phyloP scores from a whole-genome alignment of 75 land plant species.

The Cupressus sempervirens region DNA sequence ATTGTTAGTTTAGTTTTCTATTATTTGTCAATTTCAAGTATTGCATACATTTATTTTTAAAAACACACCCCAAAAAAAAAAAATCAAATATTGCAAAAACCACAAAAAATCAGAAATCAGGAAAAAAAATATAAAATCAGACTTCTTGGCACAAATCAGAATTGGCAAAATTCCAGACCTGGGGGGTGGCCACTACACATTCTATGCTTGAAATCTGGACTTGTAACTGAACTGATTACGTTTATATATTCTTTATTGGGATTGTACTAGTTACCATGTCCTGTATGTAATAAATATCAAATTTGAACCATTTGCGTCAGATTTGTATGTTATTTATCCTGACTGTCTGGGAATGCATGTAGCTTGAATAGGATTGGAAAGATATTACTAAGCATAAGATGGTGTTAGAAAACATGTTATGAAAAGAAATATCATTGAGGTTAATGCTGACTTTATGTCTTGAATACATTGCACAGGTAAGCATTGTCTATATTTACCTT shows the following conservation, averaged over 20 bases:
- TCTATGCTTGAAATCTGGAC: not conserved
- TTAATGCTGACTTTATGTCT: not conserved
- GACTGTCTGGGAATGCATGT: not conserved
- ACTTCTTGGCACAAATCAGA: no score
- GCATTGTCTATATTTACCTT: constrained; percentile 27
- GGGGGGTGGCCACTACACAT: no score
- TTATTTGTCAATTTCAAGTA: no score
- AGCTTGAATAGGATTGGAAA: not conserved
- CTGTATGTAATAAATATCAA: not conserved
- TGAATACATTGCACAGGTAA: not conserved
- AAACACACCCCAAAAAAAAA: no score
- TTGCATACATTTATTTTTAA: no score
- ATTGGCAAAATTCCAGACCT: no score
- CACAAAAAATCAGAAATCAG: no score
- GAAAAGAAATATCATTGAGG: not conserved
- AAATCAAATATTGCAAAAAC: no score
- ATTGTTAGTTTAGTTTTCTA: no score
- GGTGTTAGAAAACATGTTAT: not conserved
- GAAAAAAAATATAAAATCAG: no score
- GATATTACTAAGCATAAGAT: not conserved
- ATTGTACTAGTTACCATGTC: not conserved
- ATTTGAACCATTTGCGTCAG: not conserved
- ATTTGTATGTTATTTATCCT: not conserved
- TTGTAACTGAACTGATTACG: not conserved
- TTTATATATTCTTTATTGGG: not conserved